Conservation (phyloP, 352 stramenopile species). For the Albugo laibachii region DNA sequence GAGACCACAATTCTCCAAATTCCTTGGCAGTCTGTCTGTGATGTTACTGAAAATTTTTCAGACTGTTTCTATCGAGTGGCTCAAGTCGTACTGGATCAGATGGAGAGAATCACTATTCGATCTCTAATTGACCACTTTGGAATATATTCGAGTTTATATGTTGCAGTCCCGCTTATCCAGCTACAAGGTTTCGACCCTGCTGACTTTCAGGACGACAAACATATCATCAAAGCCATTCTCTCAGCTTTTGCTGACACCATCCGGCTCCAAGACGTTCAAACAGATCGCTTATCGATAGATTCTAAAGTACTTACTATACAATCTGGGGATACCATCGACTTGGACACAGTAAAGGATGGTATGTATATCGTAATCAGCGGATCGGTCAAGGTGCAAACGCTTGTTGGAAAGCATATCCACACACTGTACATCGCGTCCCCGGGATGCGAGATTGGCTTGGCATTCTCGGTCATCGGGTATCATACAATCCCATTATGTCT, state of each 20-base stretch:
- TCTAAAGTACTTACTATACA: no score
- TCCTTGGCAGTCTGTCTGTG: constrained; percentile 18
- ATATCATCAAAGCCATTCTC: constrained; percentile 10
- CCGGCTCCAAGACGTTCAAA: no score
- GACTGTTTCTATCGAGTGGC: constrained; percentile 54
- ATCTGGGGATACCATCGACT: no score
- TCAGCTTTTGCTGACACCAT: no score
- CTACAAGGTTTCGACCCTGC: no score
- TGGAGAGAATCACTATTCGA: constrained; percentile 64
- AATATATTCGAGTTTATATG: constrained; percentile 11
- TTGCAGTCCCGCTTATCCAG: no score
- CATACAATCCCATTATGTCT: constrained; percentile 17
- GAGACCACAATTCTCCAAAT: constrained; percentile 54
- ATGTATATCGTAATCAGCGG: constrained; percentile 46
- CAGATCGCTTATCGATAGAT: no score
- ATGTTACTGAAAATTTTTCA: constrained; percentile 32
- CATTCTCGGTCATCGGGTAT: constrained; percentile 36
- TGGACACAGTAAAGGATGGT: background rate
- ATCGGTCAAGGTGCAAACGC: constrained; percentile 28
- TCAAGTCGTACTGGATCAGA: constrained; percentile 53
- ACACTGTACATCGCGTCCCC: constrained; percentile 27
- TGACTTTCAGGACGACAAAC: background rate
- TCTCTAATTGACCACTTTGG: constrained; percentile 72
- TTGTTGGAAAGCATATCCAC: constrained; percentile 16
- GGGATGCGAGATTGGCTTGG: constrained; percentile 49